A percentile compares a stretch with the other conserved stretches of the same genome.
phyloP scores from a whole-genome alignment of 495 filamentous ascomycete species.

The Rostrohypoxylon terebratum region DNA sequence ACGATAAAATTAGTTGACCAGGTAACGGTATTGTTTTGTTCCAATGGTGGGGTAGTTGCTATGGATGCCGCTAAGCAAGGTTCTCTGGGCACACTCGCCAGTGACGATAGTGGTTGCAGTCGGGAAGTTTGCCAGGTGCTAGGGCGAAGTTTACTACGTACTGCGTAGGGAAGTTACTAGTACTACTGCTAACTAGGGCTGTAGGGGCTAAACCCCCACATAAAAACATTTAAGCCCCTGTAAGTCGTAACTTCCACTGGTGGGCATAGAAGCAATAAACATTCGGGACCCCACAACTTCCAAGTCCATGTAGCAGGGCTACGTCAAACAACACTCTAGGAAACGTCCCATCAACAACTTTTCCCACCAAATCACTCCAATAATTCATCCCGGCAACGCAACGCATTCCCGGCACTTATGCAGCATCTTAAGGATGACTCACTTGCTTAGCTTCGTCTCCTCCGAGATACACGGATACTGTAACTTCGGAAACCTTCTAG shows the following conservation, averaged over 20 bases:
- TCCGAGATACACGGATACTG: not conserved
- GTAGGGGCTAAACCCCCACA: not conserved
- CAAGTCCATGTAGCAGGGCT: not conserved
- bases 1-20: conserved; percentile 2
- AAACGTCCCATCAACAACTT: conserved; percentile 25
- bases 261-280: conserved; percentile 8
- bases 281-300: conserved; percentile 16
- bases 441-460: conserved; percentile 18
- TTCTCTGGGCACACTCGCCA: not conserved
- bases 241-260: not conserved
- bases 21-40: not conserved
- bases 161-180: too few relatives aligned
- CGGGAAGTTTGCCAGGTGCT: not conserved
- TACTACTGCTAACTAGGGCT: not conserved
- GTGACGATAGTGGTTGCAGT: conserved; percentile 5
- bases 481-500: not conserved
- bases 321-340: conserved; percentile 31
- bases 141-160: not conserved
- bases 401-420: conserved; percentile 5
- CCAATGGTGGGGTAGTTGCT: conserved; percentile 3
- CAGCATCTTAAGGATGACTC: conserved; percentile 37
- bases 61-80: conserved; percentile 4
- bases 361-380: conserved; percentile 18
- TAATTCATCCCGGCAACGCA: conserved; percentile 26
- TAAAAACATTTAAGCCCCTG: conserved; percentile 9